A percentile compares a stretch with the other conserved stretches of the same genome.
Conservation (phyloP, 805 yeast species). For the Candida nemodendra region DNA sequence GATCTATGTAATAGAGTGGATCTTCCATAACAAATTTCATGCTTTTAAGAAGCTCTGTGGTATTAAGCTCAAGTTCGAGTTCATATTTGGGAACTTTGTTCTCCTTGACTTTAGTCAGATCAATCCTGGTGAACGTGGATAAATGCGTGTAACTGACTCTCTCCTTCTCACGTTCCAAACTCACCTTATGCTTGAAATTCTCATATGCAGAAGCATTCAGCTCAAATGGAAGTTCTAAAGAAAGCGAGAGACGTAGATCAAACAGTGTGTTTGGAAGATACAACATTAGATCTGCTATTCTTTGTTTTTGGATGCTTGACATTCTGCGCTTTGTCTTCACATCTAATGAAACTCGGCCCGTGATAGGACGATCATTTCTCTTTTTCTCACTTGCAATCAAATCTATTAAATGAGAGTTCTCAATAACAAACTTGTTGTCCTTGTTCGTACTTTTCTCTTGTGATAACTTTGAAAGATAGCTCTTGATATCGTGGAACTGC, state of each 20-base stretch:
- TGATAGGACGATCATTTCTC: slow-evolving; percentile 62
- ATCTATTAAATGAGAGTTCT: slow-evolving; percentile 65
- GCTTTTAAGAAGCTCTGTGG: slow-evolving; percentile 30
- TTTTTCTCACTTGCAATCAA: slow-evolving; percentile 59
- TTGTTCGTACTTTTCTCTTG: slow-evolving; percentile 20
- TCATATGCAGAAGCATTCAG: slow-evolving; percentile 51
- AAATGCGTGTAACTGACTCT: slow-evolving; percentile 70
- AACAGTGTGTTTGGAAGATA: slow-evolving; percentile 74
- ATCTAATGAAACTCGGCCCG: slow-evolving; percentile 66
- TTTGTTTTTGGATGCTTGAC: slow-evolving; percentile 68
- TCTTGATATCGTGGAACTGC: slow-evolving; percentile 56
- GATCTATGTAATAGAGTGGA: slow-evolving; percentile 42
- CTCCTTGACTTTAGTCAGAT: slow-evolving; percentile 59
- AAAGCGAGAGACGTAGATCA: slow-evolving; percentile 74
- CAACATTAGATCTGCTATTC: slow-evolving; percentile 70
- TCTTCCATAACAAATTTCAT: slow-evolving; percentile 34
- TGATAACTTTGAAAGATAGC: slow-evolving; percentile 54
- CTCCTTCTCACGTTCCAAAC: slow-evolving; percentile 64
- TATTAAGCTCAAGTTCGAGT: slow-evolving; percentile 35
- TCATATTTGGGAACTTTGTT: slow-evolving; percentile 31
- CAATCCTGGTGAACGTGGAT: slow-evolving; percentile 72
- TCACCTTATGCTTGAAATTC: slow-evolving; percentile 47
- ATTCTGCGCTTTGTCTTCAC: slow-evolving; percentile 63
- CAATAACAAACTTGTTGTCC: slow-evolving; percentile 50
- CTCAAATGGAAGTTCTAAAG: slow-evolving; percentile 72